These are phyloP conservation scores for Diplodia sapinea DNA, from an alignment of 2,329 filamentous ascomycete species.

Conservation along the genomic window DNA sequence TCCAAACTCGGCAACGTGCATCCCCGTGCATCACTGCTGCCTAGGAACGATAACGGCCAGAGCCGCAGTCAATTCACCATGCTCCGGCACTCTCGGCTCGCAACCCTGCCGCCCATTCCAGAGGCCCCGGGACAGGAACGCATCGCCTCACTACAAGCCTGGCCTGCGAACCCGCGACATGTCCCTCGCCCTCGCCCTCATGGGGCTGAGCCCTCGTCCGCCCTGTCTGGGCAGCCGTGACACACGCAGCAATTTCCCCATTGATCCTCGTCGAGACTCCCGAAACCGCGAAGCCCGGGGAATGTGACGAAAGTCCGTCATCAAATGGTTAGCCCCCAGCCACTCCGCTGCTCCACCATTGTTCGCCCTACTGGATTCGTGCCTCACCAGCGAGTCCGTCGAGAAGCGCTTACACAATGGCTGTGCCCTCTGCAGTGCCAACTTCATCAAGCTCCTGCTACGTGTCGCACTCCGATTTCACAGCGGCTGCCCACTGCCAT, in stretches of 20 bases:
- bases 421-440: conserved; percentile 5
- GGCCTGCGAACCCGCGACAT: not conserved
- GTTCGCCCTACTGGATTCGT: conserved; percentile 1
- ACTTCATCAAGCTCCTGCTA: not conserved
- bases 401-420: not conserved
- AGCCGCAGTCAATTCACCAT: not conserved
- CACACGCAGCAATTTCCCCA: not conserved
- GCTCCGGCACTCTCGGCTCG: not conserved
- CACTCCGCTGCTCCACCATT: not conserved
- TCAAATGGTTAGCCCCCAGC: conserved; percentile 1
- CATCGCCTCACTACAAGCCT: not conserved
- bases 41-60: conserved; percentile 7
- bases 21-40: conserved; percentile 11
- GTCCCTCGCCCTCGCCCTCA: not conserved
- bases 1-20: conserved; percentile 12
- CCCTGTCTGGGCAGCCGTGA: not conserved
- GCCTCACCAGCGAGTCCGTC: not conserved
- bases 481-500: not conserved
- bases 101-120: conserved; percentile 8
- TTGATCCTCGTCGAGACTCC: not conserved
- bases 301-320: not conserved
- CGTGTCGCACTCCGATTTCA: conserved; percentile 10
- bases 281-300: not conserved
- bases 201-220: conserved; percentile 16
- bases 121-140: conserved; percentile 3